phyloP scores from a whole-genome alignment of 306 rosid species.

The Cucumis hystrix region DNA sequence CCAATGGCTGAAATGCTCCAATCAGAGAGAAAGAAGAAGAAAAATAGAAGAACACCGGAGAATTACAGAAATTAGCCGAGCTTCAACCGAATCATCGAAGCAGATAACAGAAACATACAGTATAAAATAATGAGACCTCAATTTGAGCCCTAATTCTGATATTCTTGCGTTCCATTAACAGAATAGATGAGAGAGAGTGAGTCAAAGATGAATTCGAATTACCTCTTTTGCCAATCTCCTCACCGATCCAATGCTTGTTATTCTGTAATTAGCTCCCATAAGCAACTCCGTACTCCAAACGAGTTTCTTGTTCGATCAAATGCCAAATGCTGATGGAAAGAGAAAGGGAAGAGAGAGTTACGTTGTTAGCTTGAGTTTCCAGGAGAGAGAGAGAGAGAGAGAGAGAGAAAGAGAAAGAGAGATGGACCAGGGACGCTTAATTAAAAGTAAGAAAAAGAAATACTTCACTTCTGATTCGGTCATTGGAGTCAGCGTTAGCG shows the following conservation, averaged over 20 bases:
- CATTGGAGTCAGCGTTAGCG: conserved; percentile 9
- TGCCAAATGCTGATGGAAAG: conserved; percentile 8
- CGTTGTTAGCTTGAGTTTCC: conserved; percentile 5
- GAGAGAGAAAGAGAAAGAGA: background rate
- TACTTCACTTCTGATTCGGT: conserved; percentile 11
- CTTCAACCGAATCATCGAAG: background rate
- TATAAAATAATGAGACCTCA: background rate
- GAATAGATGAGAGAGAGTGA: conserved; percentile 1
- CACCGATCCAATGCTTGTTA: conserved; percentile 7
- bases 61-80: background rate
- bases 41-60: background rate
- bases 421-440: conserved; percentile 10
- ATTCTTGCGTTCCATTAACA: background rate
- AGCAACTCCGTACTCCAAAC: background rate
- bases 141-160: conserved; percentile 10
- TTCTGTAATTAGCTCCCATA: background rate
- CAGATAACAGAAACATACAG: background rate
- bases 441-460: conserved; percentile 3
- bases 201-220: conserved; percentile 6
- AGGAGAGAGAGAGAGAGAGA: conserved; percentile 3
- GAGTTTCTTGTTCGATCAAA: conserved; percentile 3
- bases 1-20: background rate
- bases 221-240: background rate
- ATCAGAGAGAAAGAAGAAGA: background rate
- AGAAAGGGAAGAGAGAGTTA: conserved; percentile 4